Percentiles rank a stretch among this genome's conserved stretches.
Evolutionary conservation across 2,329 filamentous ascomycete genomes (phyloP).

Genomic region (Microdochium paspali): DNA sequence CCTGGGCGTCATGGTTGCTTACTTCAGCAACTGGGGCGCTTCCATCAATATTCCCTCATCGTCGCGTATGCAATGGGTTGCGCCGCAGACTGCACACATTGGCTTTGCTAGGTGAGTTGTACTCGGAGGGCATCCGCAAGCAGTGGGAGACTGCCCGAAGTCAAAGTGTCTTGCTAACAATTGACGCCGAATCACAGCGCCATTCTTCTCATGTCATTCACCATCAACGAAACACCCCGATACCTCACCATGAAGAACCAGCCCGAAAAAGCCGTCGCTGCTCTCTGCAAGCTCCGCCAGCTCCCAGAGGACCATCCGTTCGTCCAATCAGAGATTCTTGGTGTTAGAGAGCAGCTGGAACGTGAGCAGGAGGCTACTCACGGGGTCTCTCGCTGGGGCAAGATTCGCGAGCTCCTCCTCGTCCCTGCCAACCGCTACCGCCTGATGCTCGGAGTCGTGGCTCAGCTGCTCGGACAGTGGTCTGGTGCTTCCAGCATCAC

Average conservation of each 20-base stretch:
- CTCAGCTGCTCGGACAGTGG: slow-evolving; percentile 33
- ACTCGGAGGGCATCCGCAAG: no score
- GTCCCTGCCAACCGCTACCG: slow-evolving; percentile 32
- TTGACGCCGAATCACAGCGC: not conserved
- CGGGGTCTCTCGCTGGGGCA: slow-evolving; percentile 30
- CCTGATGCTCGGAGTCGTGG: slow-evolving; percentile 31
- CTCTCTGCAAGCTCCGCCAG: slow-evolving; percentile 4
- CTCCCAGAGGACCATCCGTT: slow-evolving; percentile 23
- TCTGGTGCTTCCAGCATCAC: slow-evolving; percentile 35
- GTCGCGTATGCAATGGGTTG: slow-evolving; percentile 5
- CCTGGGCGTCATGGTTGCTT: slow-evolving; percentile 4
- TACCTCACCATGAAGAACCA: slow-evolving; percentile 5
- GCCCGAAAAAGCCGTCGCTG: slow-evolving; percentile 4
- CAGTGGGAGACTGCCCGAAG: no score
- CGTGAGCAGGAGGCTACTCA: slow-evolving; percentile 36
- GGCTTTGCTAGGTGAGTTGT: slow-evolving; percentile 10
- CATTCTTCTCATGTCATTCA: slow-evolving; percentile 4
- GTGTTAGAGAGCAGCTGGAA: slow-evolving; percentile 25
- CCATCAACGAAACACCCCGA: slow-evolving; percentile 6
- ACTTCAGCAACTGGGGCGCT: slow-evolving; percentile 4
- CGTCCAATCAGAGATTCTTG: slow-evolving; percentile 11
- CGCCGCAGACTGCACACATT: slow-evolving; percentile 4
- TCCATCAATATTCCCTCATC: slow-evolving; percentile 2
- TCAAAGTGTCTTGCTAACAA: no score
- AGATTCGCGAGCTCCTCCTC: slow-evolving; percentile 30